Percentiles rank a stretch among this genome's conserved stretches.
Evolutionary conservation across 257 asterid genomes (phyloP).

Genomic region (Nicotiana otophora): DNA sequence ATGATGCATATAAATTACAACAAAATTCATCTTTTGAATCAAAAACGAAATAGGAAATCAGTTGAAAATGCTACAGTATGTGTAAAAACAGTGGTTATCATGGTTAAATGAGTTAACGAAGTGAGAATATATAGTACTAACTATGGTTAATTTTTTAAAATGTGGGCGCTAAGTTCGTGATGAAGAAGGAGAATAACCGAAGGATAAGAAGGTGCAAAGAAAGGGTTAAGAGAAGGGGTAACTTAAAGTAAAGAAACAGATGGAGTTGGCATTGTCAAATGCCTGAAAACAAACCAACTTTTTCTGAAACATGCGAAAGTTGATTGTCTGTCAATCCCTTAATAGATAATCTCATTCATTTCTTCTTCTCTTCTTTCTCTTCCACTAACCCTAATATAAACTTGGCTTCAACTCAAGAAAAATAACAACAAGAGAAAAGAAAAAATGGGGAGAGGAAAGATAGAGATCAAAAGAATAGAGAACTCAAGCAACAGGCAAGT

Average conservation of each 20-base stretch:
- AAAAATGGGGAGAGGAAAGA: slow-evolving; percentile 27
- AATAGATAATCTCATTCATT: slow-evolving; percentile 6
- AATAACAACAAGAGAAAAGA: slow-evolving; percentile 12
- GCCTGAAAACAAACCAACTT: not conserved
- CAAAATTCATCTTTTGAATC: too few relatives aligned
- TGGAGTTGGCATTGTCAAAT: slow-evolving; percentile 6
- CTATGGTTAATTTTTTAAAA: too few relatives aligned
- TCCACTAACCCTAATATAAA: too few relatives aligned
- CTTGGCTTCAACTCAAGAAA: not conserved
- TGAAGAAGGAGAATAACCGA: not conserved
- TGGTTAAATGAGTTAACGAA: too few relatives aligned
- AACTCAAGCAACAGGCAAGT: slow-evolving; percentile 67
- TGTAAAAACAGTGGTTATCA: too few relatives aligned
- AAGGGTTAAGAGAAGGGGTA: not conserved
- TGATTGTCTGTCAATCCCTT: slow-evolving; percentile 12
- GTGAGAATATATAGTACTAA: too few relatives aligned
- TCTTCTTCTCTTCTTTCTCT: not conserved
- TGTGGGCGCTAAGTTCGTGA: not conserved
- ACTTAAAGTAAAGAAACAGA: not conserved
- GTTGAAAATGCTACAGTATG: too few relatives aligned
- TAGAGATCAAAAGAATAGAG: slow-evolving; percentile 57
- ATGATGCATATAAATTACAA: too few relatives aligned
- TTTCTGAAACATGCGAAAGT: slow-evolving; percentile 17
- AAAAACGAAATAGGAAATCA: too few relatives aligned
- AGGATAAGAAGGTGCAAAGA: slow-evolving; percentile 1